Percentiles rank a stretch among this genome's conserved stretches.
These are phyloP conservation scores for Meyerozyma athensensis DNA, from an alignment of 1,139 yeast genomes.

Conservation along the genomic window DNA sequence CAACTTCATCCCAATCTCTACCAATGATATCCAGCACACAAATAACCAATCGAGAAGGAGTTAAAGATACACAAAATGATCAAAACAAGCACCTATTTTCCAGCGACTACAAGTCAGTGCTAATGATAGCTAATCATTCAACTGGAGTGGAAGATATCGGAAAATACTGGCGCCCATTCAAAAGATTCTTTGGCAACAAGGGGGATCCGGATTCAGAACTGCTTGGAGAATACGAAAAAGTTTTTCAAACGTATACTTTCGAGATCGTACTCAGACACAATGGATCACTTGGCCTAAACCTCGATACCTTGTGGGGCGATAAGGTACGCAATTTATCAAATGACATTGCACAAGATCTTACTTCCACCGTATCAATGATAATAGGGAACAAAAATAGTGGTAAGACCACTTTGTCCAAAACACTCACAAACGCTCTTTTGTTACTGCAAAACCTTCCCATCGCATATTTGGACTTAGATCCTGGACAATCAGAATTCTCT, in stretches of 20 bases:
- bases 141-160: constrained; percentile 50
- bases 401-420: constrained; percentile 67
- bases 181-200: constrained; percentile 29
- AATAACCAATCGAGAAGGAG: constrained; percentile 28
- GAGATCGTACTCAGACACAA: constrained; percentile 29
- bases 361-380: constrained; percentile 23
- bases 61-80: constrained; percentile 17
- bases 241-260: constrained; percentile 26
- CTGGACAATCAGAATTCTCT: constrained; percentile 85
- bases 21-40: constrained; percentile 52
- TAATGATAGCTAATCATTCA: constrained; percentile 30
- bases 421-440: constrained; percentile 44
- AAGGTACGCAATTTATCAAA: constrained; percentile 7
- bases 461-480: constrained; percentile 73
- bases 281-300: constrained; percentile 22
- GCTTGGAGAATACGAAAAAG: constrained; percentile 7
- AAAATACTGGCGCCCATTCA: constrained; percentile 45
- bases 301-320: constrained; percentile 20
- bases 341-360: constrained; percentile 4
- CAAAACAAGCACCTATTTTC: constrained; percentile 31
- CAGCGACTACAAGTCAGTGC: constrained; percentile 38
- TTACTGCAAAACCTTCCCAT: constrained; percentile 16
- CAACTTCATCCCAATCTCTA: constrained; percentile 50
- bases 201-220: constrained; percentile 12
- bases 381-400: constrained; percentile 69